Base-by-base conservation (phyloP, 345 rosid species). In the Isatis tinctoria region DNA sequence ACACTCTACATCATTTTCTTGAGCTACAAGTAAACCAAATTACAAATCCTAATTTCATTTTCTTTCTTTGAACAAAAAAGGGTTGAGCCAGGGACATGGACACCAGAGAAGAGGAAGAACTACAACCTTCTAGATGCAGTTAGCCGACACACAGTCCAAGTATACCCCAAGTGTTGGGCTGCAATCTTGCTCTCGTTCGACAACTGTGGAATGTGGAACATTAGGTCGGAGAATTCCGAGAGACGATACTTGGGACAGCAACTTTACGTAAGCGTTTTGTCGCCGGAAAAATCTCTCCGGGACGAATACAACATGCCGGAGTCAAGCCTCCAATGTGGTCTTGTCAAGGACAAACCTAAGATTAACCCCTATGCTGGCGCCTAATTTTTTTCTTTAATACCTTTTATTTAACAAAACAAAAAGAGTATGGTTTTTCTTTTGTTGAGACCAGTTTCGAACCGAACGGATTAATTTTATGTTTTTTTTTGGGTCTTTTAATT, bases 191-290 rank as follows among this genome's bases (percentile, higher is more conserved):
- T 90, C 80, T 77, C 98, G 16, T 88, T 92, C 64, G 96, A 92
- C 79, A 92, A 90, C 14, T 87, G 89, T 6, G 98, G 98, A 12
- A 92, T 92, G 98, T 93, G 98, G 98, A 93, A 90, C 76, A 48
- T 93, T 44, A 83, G 95, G 67, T 93, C 97, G 0, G 91, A 88
- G 53, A 60, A 80, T 10, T 54, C 81, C 26, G 97, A 90, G 67
- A 88, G 86, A 62, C 52, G 84, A 2, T 87, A 87, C 70, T 75
- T 93, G 4, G 98, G 98, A 14, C 91, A 93, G 36, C 91, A 93
- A 65, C 81, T 90, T 14, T 93, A 93, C 61, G 62, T 67, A 2
- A 93, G 98, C 14, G 85, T 90, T 35, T 59, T 80, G 10, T 90
- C 93, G 0, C 98, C 95, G 0, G 85, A 48, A 47, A 78, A 84